Base-by-base conservation (phyloP, 805 yeast genomes). In the Soucietia sequanensis region DNA sequence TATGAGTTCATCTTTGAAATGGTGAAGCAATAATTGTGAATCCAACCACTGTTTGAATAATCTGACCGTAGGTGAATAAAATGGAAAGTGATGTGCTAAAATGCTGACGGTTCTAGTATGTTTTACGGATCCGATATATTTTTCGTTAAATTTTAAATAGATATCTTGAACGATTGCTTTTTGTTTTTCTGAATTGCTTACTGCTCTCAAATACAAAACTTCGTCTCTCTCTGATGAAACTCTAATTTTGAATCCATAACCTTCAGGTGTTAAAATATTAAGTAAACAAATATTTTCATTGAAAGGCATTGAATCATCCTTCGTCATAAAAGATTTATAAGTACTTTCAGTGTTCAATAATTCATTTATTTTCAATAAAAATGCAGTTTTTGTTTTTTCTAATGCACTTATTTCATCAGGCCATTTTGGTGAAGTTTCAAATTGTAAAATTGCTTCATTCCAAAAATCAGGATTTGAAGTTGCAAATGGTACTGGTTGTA, bases 341-440 rank as follows among this genome's bases (percentile, higher is more conserved):
- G 61, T 62, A 9, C 80, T 70, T 34, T 77, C 76, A 38, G 68
- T 65, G 33, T 78, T 74, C 31, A 72, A 43, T 5, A 57, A 43
- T 24, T 72, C 76, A 40, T 58, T 46, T 15, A 90, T 76, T 47
- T 84, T 84, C 35, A 93, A 56, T 48, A 91, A 64, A 47, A 93
- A 87, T 6, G 98, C 98, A 21, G 95, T 78, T 54, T 93, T 93
- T 11, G 95, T 84, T 50, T 84, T 81, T 57, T 93, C 98, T 35
- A 89, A 63, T 2, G 96, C 89, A 25, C 71, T 63, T 5, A 88
- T 56, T 56, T 93, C 96, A 58, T 86, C 95, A 2, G 99, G 99
- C 99, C 99, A 93, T 56, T 80, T 80, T n/a, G 77, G 72, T 2
- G 96, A 86, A 3, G 85, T 69, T 62, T 93, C 99, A 58, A 93